These are phyloP conservation scores for Stentor coeruleus DNA, from an alignment of 73 alveolate species.

Conservation along the genomic window DNA sequence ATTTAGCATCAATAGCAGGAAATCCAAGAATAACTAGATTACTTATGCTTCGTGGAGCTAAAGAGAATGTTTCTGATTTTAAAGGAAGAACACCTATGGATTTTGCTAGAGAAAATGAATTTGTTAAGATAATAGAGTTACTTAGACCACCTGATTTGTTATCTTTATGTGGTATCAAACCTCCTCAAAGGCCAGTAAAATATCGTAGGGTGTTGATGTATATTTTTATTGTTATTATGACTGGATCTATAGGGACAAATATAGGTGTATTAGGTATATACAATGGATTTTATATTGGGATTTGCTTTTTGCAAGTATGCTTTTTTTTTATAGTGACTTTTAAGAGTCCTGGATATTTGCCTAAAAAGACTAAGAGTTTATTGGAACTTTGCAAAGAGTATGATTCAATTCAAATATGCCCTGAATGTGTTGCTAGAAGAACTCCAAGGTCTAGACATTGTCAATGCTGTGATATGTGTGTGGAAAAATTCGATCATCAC, in stretches of 20 bases:
- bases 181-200: conserved; percentile 28
- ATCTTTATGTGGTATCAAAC: conserved; percentile 29
- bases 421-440: not conserved
- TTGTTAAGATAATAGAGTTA: conserved; percentile 26
- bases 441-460: conserved; percentile 57
- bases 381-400: conserved; percentile 12
- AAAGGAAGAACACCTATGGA: conserved; percentile 50
- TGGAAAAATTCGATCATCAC: conserved; percentile 67
- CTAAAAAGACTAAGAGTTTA: not conserved
- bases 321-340: not conserved
- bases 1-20: conserved; percentile 64
- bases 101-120: conserved; percentile 48
- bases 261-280: conserved; percentile 12
- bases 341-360: conserved; percentile 23
- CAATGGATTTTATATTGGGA: not conserved
- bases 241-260: not conserved
- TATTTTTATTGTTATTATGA: conserved; percentile 24
- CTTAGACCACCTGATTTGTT: conserved; percentile 22
- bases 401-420: conserved; percentile 10
- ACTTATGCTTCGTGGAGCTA: conserved; percentile 66
- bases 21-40: conserved; percentile 52
- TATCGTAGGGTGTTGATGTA: conserved; percentile 19
- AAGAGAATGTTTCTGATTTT: conserved; percentile 41
- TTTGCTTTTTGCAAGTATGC: not conserved
- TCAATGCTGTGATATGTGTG: conserved; percentile 43